These are phyloP conservation scores for Sanguinoderma infundibulare DNA, from an alignment of 1,284 basidiomycete species.

Conservation along the genomic window DNA sequence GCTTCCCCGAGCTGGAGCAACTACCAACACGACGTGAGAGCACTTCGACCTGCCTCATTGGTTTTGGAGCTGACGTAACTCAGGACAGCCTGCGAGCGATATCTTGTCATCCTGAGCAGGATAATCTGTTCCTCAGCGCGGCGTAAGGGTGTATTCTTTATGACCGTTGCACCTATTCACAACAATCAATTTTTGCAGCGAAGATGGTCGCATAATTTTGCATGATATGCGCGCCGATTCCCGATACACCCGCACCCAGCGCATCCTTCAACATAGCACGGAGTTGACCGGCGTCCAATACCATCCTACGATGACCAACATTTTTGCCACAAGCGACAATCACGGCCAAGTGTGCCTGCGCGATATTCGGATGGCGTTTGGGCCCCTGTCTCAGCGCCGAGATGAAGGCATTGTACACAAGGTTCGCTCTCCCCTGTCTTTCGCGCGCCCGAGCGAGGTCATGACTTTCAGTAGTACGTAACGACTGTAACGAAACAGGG, in stretches of 20 bases:
- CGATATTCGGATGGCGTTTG: constrained; percentile 81
- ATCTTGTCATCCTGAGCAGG: constrained; percentile 64
- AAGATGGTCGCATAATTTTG: constrained; percentile 68
- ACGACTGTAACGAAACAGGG: constrained; percentile 59
- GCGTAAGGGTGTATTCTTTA: constrained; percentile 45
- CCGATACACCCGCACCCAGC: constrained; percentile 45
- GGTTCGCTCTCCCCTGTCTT: constrained; percentile 34
- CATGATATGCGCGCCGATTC: constrained; percentile 54
- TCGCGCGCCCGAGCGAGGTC: constrained; percentile 1
- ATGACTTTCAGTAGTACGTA: constrained; percentile 52
- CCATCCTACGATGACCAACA: constrained; percentile 65
- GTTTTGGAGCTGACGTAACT: neutral
- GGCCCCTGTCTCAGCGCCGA: constrained; percentile 45
- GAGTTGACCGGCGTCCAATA: constrained; percentile 67
- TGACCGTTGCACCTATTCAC: neutral
- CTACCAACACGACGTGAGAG: constrained; percentile 12
- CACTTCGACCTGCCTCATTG: neutral
- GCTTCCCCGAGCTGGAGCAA: constrained; percentile 7
- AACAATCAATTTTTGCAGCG: constrained; percentile 41
- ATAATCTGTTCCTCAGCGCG: constrained; percentile 69
- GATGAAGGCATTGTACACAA: constrained; percentile 57
- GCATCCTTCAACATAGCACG: constrained; percentile 51
- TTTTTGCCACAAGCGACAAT: constrained; percentile 69
- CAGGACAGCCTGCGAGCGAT: constrained; percentile 69
- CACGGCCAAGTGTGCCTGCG: constrained; percentile 63